phyloP scores from a whole-genome alignment of 164 flowering plant species.

The Tetracentron sinense region DNA sequence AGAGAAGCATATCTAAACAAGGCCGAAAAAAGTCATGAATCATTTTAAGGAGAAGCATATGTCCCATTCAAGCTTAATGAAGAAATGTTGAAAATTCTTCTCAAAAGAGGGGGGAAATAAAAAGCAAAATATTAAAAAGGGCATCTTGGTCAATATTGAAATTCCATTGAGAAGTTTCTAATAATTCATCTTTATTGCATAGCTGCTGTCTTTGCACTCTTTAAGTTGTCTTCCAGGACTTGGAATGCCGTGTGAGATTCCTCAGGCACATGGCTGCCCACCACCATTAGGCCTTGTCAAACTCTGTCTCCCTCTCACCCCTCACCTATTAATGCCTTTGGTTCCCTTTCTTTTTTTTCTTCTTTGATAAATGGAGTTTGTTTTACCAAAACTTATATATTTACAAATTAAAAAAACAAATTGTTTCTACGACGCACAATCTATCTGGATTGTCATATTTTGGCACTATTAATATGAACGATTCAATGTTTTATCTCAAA shows the following conservation, averaged over 20 bases:
- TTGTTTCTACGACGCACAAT: background rate
- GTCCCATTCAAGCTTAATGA: background rate
- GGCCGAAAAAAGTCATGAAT: too few species aligned
- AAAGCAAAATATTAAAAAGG: background rate
- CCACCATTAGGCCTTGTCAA: slow-evolving; percentile 11
- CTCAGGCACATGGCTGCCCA: slow-evolving; percentile 11
- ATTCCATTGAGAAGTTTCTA: background rate
- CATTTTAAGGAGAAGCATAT: too few species aligned
- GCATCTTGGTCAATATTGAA: background rate
- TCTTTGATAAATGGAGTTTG: background rate
- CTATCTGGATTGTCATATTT: background rate
- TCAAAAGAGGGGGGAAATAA: too few species aligned
- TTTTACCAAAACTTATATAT: background rate
- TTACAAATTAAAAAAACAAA: background rate
- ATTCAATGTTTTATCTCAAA: too few species aligned
- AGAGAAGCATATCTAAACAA: too few species aligned
- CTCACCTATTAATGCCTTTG: slow-evolving; percentile 13
- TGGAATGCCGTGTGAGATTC: slow-evolving; percentile 9
- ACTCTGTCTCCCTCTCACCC: slow-evolving; percentile 20
- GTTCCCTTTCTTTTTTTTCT: slow-evolving; percentile 1
- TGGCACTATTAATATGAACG: background rate
- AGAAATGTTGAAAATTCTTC: background rate
- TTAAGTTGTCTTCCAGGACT: background rate
- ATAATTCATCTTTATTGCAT: background rate
- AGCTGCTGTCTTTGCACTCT: background rate